phyloP scores from a whole-genome alignment of 1,284 basidiomycete genomes.

The Leccinum glutinopallens region DNA sequence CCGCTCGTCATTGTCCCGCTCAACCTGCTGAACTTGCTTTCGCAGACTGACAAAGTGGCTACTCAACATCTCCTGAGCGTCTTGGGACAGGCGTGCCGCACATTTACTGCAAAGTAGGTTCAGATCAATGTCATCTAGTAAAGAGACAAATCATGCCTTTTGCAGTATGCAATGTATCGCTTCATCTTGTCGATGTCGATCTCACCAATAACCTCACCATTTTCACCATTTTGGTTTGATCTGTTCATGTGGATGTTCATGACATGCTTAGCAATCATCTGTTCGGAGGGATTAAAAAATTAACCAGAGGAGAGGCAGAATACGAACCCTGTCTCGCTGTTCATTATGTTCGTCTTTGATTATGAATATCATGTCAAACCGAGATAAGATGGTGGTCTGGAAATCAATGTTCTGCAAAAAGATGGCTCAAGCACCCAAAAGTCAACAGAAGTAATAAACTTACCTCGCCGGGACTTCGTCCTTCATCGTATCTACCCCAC shows the following conservation, averaged over 20 bases:
- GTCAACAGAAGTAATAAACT: constrained; percentile 14
- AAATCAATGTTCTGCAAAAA: constrained; percentile 88
- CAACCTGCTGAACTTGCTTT: constrained; percentile 95
- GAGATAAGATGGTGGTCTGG: constrained; percentile 96
- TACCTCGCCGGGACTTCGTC: constrained; percentile 94
- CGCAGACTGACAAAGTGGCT: constrained; percentile 96
- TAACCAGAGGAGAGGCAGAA: constrained; percentile 3
- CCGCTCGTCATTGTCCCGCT: constrained; percentile 95
- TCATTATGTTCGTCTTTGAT: constrained; percentile 99
- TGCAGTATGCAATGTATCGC: constrained; percentile 95
- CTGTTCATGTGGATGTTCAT: constrained; percentile 99
- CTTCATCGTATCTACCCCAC: constrained; percentile 98
- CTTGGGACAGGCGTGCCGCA: constrained; percentile 89
- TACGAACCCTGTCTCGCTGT: constrained; percentile 78
- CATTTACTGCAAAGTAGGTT: constrained; percentile 69
- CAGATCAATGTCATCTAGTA: constrained; percentile 6
- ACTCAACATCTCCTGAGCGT: constrained; percentile 95
- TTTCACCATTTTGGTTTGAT: constrained; percentile 61
- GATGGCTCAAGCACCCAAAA: neutral
- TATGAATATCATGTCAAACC: constrained; percentile 99
- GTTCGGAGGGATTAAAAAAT: constrained; percentile 9
- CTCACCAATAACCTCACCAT: constrained; percentile 80
- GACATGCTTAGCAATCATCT: constrained; percentile 97
- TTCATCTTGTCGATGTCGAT: constrained; percentile 99
- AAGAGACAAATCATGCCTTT: constrained; percentile 59